Conservation (phyloP, 441 rosid genomes). For the Populus tomentosa region DNA sequence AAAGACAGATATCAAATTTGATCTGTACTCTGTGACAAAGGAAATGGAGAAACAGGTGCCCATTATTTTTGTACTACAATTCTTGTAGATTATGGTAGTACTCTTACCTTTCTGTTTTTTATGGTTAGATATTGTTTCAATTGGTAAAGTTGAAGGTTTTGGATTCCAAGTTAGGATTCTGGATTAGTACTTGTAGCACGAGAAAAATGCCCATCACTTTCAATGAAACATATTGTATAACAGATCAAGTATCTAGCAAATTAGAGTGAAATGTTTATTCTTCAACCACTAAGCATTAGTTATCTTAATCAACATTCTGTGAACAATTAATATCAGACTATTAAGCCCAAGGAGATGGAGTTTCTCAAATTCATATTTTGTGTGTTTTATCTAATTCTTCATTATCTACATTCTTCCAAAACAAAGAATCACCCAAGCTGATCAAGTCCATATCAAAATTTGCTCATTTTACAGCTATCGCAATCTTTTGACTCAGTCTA, state of each 20-base stretch:
- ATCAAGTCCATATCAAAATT: not conserved
- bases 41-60: conserved; percentile 96
- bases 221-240: not conserved
- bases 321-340: not conserved
- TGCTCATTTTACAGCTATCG: not conserved
- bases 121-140: not conserved
- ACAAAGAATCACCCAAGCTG: not conserved
- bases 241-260: not conserved
- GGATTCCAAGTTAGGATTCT: not conserved
- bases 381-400: too few species aligned
- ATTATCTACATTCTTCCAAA: not conserved
- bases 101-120: not conserved
- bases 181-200: not conserved
- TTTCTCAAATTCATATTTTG: not conserved
- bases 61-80: not conserved
- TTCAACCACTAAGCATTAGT: not conserved
- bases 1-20: conserved; percentile 85
- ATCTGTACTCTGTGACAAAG: conserved; percentile 70
- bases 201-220: not conserved
- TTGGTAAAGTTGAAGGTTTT: not conserved
- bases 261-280: not conserved
- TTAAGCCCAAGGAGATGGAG: not conserved
- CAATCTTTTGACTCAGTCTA: not conserved
- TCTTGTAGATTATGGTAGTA: not conserved
- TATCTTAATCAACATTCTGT: not conserved